phyloP scores from a whole-genome alignment of 2,329 filamentous ascomycete species.

The Trichoderma cornu-damae region DNA sequence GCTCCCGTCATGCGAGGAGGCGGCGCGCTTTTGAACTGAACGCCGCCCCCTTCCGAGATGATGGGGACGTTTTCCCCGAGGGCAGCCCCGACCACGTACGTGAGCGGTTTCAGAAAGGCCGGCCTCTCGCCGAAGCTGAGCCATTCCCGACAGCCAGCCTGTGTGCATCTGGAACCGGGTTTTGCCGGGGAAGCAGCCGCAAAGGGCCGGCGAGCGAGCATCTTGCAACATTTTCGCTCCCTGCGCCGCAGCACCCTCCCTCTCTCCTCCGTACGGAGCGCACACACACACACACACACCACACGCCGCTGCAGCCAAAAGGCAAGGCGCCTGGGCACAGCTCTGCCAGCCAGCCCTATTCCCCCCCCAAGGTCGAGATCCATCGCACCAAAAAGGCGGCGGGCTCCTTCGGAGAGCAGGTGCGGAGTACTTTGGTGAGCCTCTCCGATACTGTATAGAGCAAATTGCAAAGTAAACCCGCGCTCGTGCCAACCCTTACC shows the following conservation, averaged over 20 bases:
- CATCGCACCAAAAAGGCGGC: background rate
- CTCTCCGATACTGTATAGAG: no score
- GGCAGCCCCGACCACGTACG: no score
- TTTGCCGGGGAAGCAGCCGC: background rate
- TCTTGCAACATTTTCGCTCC: conserved; percentile 8
- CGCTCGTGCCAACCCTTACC: background rate
- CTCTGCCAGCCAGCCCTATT: background rate
- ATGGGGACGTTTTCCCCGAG: background rate
- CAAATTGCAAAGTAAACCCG: background rate
- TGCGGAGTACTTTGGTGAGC: no score
- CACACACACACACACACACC: no score
- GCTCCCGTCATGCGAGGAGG: no score
- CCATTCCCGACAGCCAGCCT: background rate
- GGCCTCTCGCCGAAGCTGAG: background rate
- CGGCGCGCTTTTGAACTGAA: no score
- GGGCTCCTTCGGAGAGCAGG: background rate
- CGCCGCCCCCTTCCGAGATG: no score
- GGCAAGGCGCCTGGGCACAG: no score
- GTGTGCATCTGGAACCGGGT: background rate
- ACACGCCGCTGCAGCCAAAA: no score
- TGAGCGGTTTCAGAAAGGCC: background rate
- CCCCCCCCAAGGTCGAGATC: background rate
- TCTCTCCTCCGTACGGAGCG: no score
- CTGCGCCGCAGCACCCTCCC: no score
- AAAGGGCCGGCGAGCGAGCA: background rate